These are phyloP conservation scores for Phialemonium atrogriseum DNA, from an alignment of 2,329 filamentous ascomycete species.

Conservation along the genomic window DNA sequence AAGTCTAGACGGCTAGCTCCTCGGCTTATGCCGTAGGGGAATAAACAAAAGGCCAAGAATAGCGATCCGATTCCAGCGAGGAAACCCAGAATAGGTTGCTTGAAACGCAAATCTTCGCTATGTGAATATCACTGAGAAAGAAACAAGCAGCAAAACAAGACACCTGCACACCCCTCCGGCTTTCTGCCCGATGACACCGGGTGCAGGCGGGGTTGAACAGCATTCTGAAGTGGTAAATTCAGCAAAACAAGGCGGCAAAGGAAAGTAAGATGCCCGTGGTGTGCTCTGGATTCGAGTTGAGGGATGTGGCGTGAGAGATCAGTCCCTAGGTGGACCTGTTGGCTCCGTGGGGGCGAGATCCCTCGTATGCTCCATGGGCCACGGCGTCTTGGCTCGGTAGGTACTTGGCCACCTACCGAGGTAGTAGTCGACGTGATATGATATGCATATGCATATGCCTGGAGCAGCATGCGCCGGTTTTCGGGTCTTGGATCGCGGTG, in stretches of 20 bases:
- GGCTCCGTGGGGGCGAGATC: no score
- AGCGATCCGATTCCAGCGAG: no score
- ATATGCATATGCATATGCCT: slow-evolving; percentile 5
- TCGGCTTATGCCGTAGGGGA: slow-evolving; percentile 3
- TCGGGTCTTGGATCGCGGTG: slow-evolving; percentile 2
- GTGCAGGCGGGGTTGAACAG: background rate
- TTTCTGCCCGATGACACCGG: no score
- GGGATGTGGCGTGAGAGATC: no score
- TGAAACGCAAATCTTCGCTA: background rate
- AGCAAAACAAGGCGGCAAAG: slow-evolving; percentile 4
- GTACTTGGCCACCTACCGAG: no score
- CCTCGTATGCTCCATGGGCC: no score
- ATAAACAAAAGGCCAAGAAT: slow-evolving; percentile 6
- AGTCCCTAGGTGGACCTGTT: background rate
- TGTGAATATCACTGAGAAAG: background rate
- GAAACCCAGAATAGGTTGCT: slow-evolving; percentile 5
- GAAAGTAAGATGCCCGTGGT: no score
- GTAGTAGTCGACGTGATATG: slow-evolving; percentile 4
- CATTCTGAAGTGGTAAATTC: slow-evolving; percentile 1
- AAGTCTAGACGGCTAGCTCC: slow-evolving; percentile 6
- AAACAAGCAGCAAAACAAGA: no score
- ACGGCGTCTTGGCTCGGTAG: no score
- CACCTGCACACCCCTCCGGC: no score
- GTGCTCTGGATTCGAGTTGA: no score
- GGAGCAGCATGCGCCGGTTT: slow-evolving; percentile 4